These are phyloP conservation scores for Chenopodium quinoa DNA, from an alignment of 148 eudicot species.

Conservation along the genomic window DNA sequence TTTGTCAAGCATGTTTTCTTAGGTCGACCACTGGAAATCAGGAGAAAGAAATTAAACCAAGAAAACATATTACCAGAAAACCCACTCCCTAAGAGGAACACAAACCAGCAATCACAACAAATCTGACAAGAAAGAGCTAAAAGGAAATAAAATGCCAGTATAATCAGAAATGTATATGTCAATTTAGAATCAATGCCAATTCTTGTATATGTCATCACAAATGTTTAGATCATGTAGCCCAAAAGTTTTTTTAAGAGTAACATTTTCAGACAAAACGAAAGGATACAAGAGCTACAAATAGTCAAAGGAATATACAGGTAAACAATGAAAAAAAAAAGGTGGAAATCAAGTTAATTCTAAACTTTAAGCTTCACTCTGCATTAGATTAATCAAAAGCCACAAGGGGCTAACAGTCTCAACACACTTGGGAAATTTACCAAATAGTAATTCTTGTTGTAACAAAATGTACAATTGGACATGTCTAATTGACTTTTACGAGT, in stretches of 20 bases:
- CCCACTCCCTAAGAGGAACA: background rate
- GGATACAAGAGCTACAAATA: background rate
- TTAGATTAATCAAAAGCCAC: background rate
- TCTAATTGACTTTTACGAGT: too few species aligned
- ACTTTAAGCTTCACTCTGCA: background rate
- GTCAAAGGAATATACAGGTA: background rate
- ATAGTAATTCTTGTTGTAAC: too few species aligned
- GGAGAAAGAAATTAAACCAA: background rate
- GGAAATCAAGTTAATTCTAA: background rate
- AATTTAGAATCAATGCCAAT: background rate
- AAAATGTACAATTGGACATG: too few species aligned
- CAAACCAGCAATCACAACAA: background rate
- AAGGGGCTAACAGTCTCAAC: background rate
- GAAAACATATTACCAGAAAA: background rate
- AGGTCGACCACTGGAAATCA: slow-evolving; percentile 52
- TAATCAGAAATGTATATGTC: background rate
- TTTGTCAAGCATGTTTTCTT: slow-evolving; percentile 45
- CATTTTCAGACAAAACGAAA: background rate
- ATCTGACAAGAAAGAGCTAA: background rate
- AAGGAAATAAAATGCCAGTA: background rate
- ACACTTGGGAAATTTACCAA: too few species aligned
- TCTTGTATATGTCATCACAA: background rate
- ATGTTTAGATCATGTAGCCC: too few species aligned
- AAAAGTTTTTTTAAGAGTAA: background rate
- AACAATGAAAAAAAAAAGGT: background rate